A percentile compares a stretch with the other conserved stretches of the same genome.
These are phyloP conservation scores for Podospora australis DNA, from an alignment of 495 filamentous ascomycete genomes.

Conservation along the genomic window DNA sequence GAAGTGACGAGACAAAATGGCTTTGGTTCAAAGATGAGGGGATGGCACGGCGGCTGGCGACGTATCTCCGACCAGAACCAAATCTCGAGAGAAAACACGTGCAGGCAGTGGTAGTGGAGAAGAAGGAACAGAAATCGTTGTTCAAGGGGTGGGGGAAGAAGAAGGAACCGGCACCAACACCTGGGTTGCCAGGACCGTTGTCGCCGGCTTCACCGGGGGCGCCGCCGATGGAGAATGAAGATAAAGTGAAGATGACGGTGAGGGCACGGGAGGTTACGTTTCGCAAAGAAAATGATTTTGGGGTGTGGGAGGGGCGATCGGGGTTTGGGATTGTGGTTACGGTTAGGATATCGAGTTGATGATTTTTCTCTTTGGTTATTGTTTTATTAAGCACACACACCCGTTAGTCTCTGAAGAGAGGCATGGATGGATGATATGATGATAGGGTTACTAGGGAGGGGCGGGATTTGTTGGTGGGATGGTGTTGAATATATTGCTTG, in stretches of 20 bases:
- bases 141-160: slow-evolving; percentile 11
- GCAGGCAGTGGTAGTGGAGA: slow-evolving; percentile 23
- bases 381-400: no score
- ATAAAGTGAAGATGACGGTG: slow-evolving; percentile 32
- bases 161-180: slow-evolving; percentile 4
- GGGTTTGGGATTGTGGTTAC: slow-evolving; percentile 46
- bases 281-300: slow-evolving; percentile 45
- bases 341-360: no score
- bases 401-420: no score
- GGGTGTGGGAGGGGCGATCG: slow-evolving; percentile 43
- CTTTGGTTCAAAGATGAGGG: slow-evolving; percentile 43
- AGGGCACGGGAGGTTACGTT: slow-evolving; percentile 48
- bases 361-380: no score
- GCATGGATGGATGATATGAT: no score
- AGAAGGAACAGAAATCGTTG: slow-evolving; percentile 9
- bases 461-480: no score
- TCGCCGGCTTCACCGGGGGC: neutral
- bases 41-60: slow-evolving; percentile 40
- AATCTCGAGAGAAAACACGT: slow-evolving; percentile 18
- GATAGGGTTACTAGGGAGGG: no score
- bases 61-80: slow-evolving; percentile 35
- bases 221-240: slow-evolving; percentile 8
- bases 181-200: slow-evolving; percentile 4
- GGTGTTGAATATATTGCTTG: no score
- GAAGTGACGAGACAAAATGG: neutral